phyloP scores from a whole-genome alignment of 805 yeast genomes.

The Ogataea pini region DNA sequence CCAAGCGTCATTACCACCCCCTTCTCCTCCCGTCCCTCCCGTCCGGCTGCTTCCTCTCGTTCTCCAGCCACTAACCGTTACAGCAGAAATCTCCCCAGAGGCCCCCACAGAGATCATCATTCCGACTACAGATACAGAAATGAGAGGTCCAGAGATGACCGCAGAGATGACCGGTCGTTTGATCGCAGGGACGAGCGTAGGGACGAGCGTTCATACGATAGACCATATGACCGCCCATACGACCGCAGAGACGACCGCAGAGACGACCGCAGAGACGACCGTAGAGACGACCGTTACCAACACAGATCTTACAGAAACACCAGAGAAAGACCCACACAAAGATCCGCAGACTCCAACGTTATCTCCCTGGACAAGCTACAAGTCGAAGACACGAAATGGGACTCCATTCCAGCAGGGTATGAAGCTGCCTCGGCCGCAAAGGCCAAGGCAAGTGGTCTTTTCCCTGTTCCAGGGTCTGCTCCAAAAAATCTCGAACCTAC shows the following conservation, averaged over 20 bases:
- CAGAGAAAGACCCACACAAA: conserved; percentile 1
- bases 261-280: conserved; percentile 24
- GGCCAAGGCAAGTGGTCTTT: conserved; percentile 77
- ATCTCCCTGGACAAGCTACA: background rate
- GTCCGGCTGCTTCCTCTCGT: background rate
- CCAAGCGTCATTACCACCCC: too few relatives aligned
- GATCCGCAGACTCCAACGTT: background rate
- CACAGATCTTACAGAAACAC: background rate
- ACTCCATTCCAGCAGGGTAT: conserved; percentile 64
- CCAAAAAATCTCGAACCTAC: conserved; percentile 42
- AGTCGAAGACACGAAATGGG: conserved; percentile 56
- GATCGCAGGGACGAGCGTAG: conserved; percentile 16
- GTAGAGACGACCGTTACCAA: conserved; percentile 8
- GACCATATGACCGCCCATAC: conserved; percentile 1
- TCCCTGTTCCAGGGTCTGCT: conserved; percentile 65
- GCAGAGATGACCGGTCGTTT: conserved; percentile 5
- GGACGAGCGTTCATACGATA: conserved; percentile 18
- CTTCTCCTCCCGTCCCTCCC: background rate
- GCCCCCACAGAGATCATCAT: conserved; percentile 7
- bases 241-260: conserved; percentile 17
- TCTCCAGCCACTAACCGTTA: background rate
- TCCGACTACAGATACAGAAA: background rate
- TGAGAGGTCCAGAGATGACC: too few relatives aligned
- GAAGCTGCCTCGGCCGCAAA: conserved; percentile 72
- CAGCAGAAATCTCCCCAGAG: conserved; percentile 7